phyloP scores from a whole-genome alignment of 257 asterid species.

The Petunia secreta region DNA sequence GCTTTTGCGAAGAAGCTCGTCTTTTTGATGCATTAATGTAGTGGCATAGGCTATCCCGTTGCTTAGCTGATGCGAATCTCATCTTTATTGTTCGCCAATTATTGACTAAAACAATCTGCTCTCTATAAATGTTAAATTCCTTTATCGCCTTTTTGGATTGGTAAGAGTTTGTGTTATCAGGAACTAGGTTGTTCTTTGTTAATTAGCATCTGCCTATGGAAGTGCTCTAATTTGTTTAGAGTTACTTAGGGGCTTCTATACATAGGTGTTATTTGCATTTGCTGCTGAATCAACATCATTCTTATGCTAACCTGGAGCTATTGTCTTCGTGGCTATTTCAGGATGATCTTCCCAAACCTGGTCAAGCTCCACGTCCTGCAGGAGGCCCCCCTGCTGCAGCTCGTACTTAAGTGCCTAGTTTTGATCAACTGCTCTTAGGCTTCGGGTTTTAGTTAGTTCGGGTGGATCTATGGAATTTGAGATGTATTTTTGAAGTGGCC shows the following conservation, averaged over 20 bases:
- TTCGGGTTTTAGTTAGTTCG: not conserved
- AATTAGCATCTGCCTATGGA: not conserved
- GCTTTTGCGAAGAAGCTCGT: not conserved
- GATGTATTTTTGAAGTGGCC: conserved; percentile 3
- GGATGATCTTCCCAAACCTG: conserved; percentile 69
- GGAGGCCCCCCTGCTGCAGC: conserved; percentile 51
- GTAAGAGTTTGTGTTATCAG: not conserved
- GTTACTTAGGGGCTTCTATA: not conserved
- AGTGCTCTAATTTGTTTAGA: not conserved
- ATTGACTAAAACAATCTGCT: not conserved
- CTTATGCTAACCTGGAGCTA: not conserved
- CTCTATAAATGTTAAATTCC: not conserved
- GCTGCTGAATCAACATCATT: not conserved
- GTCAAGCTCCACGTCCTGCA: conserved; percentile 58
- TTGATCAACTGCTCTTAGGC: not conserved
- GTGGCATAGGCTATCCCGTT: not conserved
- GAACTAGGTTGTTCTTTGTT: not conserved
- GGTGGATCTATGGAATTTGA: not conserved
- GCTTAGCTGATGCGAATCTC: not conserved
- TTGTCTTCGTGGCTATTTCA: conserved; percentile 29
- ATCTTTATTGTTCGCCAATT: not conserved
- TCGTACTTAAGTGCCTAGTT: conserved; percentile 37
- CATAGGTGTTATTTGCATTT: not conserved
- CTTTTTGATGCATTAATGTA: not conserved
- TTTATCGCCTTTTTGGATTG: not conserved